Conservation (phyloP, 1,139 yeast genomes). For the Pichia sp. region DNA sequence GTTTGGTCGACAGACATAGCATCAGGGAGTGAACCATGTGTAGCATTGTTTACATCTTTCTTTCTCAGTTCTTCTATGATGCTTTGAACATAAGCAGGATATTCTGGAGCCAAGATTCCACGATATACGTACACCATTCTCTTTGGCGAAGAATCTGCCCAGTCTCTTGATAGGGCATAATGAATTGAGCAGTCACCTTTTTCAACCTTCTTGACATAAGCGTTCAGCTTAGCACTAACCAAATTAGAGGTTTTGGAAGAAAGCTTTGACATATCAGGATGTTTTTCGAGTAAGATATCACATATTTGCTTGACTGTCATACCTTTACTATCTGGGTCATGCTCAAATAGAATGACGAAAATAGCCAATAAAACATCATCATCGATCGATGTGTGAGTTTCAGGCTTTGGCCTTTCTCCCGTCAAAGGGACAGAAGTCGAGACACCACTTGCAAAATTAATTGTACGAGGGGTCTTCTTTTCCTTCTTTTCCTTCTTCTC, state of each 20-base stretch:
- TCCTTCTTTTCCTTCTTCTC: constrained; percentile 27
- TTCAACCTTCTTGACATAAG: constrained; percentile 78
- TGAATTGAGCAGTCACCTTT: constrained; percentile 66
- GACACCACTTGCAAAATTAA: constrained; percentile 63
- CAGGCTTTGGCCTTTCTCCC: constrained; percentile 73
- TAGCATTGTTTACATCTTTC: constrained; percentile 29
- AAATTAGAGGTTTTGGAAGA: constrained; percentile 78
- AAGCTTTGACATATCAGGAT: constrained; percentile 76
- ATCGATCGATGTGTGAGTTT: constrained; percentile 61
- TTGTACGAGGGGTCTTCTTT: constrained; percentile 30
- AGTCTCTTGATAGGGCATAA: constrained; percentile 75
- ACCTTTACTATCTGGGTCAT: constrained; percentile 64
- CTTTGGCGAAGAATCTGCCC: constrained; percentile 86
- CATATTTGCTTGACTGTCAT: constrained; percentile 85
- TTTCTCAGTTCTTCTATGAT: constrained; percentile 37
- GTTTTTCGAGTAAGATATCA: constrained; percentile 64
- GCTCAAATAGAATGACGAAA: constrained; percentile 62
- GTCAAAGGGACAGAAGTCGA: constrained; percentile 77
- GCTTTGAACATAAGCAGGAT: constrained; percentile 62
- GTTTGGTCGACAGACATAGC: constrained; percentile 12
- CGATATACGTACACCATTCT: constrained; percentile 85
- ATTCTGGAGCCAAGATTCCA: constrained; percentile 68
- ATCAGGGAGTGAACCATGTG: constrained; percentile 13
- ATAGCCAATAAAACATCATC: constrained; percentile 75
- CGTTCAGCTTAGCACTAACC: constrained; percentile 79